Evolutionary conservation across 805 yeast species (phyloP).

Genomic region (Kuraishia capsulata): DNA sequence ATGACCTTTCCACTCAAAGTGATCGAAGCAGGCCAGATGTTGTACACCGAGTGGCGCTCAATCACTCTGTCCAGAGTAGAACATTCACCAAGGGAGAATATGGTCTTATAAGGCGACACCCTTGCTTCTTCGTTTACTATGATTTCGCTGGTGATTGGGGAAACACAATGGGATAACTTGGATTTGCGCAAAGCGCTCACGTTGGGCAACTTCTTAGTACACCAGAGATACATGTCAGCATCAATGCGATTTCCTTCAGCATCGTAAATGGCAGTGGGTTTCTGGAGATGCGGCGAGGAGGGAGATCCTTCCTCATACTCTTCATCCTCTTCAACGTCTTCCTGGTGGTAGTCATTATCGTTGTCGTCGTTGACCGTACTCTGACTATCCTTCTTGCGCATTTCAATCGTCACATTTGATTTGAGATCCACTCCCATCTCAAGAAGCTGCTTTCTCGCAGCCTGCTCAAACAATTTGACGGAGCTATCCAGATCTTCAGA

Average conservation of each 20-base stretch:
- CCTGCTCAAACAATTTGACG: neutral
- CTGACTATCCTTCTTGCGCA: neutral
- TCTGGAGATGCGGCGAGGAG: conserved; percentile 3
- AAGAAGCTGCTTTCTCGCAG: neutral
- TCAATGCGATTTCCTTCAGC: conserved; percentile 1
- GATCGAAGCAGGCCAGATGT: conserved; percentile 3
- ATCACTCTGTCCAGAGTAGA: conserved; percentile 5
- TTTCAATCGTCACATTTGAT: neutral
- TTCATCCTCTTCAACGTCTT: conserved; percentile 1
- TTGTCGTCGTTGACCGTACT: neutral
- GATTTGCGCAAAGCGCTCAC: conserved; percentile 2
- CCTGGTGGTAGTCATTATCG: neutral
- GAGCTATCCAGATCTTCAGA: neutral
- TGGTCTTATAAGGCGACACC: neutral
- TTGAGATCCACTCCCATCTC: conserved; percentile 4
- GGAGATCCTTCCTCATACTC: neutral
- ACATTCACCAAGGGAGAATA: conserved; percentile 7
- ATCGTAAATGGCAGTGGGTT: neutral
- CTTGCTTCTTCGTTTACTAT: conserved; percentile 3
- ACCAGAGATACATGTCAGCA: conserved; percentile 6
- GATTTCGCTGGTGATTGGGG: conserved; percentile 5
- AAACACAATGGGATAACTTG: conserved; percentile 1
- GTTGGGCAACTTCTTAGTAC: conserved; percentile 5
- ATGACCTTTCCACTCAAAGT: conserved; percentile 6
- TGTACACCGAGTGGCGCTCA: conserved; percentile 2